Evolutionary conservation across 2,329 filamentous ascomycete species (phyloP).

Genomic region (Aureobasidium sp.): DNA sequence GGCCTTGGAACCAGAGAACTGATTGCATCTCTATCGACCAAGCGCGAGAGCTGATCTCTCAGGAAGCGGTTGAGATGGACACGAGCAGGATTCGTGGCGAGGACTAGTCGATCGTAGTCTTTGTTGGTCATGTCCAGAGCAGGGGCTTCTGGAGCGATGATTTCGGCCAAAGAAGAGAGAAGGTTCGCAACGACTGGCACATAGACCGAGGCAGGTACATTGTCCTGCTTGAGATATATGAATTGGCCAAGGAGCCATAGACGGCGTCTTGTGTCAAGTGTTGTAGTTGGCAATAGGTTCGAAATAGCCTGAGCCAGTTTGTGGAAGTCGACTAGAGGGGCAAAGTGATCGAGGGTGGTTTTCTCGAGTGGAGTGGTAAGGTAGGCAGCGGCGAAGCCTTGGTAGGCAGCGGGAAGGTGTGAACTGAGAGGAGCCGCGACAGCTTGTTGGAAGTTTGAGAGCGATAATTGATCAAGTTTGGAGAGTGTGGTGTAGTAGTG

Average conservation of each 20-base stretch:
- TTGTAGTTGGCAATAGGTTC: neutral
- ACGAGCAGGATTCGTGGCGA: constrained; percentile 27
- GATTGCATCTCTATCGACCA: constrained; percentile 70
- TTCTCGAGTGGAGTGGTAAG: constrained; percentile 20
- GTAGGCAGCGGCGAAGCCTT: constrained; percentile 30
- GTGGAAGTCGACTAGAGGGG: constrained; percentile 16
- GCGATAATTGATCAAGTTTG: constrained; percentile 16
- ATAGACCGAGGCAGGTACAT: constrained; percentile 31
- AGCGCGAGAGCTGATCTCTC: constrained; percentile 54
- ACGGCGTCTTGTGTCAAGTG: constrained; percentile 20
- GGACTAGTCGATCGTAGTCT: constrained; percentile 34
- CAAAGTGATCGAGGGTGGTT: constrained; percentile 19
- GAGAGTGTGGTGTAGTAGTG: constrained; percentile 25
- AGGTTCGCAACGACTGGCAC: constrained; percentile 46
- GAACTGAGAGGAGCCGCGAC: constrained; percentile 23
- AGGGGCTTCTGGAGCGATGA: constrained; percentile 42
- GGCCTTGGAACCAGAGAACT: constrained; percentile 27
- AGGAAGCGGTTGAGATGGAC: constrained; percentile 42
- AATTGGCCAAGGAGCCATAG: constrained; percentile 52
- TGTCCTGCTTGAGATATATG: constrained; percentile 32
- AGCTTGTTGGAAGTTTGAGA: constrained; percentile 20
- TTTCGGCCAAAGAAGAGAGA: constrained; percentile 48
- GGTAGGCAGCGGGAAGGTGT: constrained; percentile 27
- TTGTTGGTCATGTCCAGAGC: constrained; percentile 23
- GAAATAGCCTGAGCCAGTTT: neutral